Evolutionary conservation across 805 yeast species (phyloP).

Genomic region (Grigorovia humatica): DNA sequence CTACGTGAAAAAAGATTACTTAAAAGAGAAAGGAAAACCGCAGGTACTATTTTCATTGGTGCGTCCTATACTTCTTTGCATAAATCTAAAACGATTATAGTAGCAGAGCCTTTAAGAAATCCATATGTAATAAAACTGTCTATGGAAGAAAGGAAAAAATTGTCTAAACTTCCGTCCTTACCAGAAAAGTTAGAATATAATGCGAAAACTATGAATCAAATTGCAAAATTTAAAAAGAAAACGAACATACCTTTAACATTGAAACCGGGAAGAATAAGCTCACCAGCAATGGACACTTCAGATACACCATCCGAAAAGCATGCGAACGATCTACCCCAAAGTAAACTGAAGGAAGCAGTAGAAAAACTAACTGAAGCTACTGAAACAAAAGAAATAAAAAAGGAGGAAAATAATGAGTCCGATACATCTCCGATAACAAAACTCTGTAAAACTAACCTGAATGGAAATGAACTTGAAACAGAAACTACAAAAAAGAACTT

Average conservation of each 20-base stretch:
- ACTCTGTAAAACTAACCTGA: no score
- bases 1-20: slow-evolving; percentile 4
- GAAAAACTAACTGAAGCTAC: no score
- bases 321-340: no score
- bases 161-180: slow-evolving; percentile 7
- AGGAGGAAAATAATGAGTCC: no score
- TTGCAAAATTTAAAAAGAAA: slow-evolving; percentile 9
- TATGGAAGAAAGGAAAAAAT: slow-evolving; percentile 11
- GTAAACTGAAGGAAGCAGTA: no score
- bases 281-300: not conserved
- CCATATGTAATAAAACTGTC: slow-evolving; percentile 21
- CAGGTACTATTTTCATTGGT: slow-evolving; percentile 21
- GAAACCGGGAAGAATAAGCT: not conserved
- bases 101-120: slow-evolving; percentile 23
- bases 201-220: slow-evolving; percentile 13
- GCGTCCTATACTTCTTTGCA: not conserved
- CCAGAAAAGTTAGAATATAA: slow-evolving; percentile 8
- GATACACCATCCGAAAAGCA: no score
- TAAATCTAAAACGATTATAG: slow-evolving; percentile 14
- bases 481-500: no score
- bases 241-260: slow-evolving; percentile 5
- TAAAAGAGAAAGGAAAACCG: slow-evolving; percentile 7
- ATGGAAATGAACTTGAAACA: no score
- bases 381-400: no score
- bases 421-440: no score